These are phyloP conservation scores for Chlorencoelia australis DNA, from an alignment of 2,329 filamentous ascomycete species.

Conservation along the genomic window DNA sequence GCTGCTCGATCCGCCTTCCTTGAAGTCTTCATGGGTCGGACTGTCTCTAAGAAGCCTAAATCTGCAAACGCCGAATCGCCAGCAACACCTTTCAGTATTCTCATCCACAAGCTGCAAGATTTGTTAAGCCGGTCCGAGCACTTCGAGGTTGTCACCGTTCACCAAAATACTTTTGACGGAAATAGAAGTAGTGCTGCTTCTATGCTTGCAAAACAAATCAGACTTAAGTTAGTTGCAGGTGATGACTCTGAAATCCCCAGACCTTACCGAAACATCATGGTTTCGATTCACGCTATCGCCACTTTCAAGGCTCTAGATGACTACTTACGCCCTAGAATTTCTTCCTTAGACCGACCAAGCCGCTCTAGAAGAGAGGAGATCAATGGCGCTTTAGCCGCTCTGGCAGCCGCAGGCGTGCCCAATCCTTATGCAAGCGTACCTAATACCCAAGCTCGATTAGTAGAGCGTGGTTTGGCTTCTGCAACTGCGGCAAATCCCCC, in stretches of 20 bases:
- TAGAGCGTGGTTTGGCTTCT: slow-evolving; percentile 20
- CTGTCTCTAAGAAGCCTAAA: slow-evolving; percentile 50
- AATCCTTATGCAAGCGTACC: slow-evolving; percentile 31
- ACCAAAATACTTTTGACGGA: slow-evolving; percentile 82
- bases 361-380: slow-evolving; percentile 52
- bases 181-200: slow-evolving; percentile 85
- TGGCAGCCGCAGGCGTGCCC: slow-evolving; percentile 61
- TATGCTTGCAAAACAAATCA: slow-evolving; percentile 93
- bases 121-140: slow-evolving; percentile 92
- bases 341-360: slow-evolving; percentile 63
- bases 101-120: slow-evolving; percentile 92
- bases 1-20: slow-evolving; percentile 76
- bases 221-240: slow-evolving; percentile 79
- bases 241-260: slow-evolving; percentile 84
- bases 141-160: slow-evolving; percentile 94
- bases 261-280: slow-evolving; percentile 88
- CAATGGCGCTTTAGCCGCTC: slow-evolving; percentile 61
- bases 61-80: slow-evolving; percentile 58
- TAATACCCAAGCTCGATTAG: slow-evolving; percentile 21
- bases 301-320: slow-evolving; percentile 96
- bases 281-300: slow-evolving; percentile 95
- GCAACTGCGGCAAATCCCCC: slow-evolving; percentile 27
- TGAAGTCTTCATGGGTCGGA: slow-evolving; percentile 80
- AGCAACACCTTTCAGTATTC: slow-evolving; percentile 75
- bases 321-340: slow-evolving; percentile 85